Evolutionary conservation across 1,139 yeast species (phyloP), one percentile per base, ranked within the genome.

Genomic region (Magnusiomyces sp.): DNA sequence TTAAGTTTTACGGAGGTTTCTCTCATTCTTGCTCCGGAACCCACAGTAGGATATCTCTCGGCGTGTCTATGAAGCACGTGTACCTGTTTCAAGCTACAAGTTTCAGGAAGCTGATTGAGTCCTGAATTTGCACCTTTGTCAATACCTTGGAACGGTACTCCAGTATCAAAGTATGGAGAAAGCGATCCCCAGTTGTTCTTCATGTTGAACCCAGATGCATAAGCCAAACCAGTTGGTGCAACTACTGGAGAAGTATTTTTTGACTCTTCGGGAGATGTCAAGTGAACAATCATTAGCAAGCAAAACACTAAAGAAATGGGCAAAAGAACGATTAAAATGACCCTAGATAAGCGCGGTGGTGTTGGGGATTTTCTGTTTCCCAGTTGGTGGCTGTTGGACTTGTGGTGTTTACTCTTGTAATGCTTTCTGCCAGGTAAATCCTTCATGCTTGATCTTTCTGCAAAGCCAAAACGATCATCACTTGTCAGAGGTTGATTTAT

Each of bases 61-160:
- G 71, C 74, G 52, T 70, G 74, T 36, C 74, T 62, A 55, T 70
- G 74, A 38, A 70, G 59, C 10, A 70, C 63, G 50, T 70, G 73
- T n/a, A 67, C 71, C 56, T 70, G 74, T 52, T 58, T 54, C 46
- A 61, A 58, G 5, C 48, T 27, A 54, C 69, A 66, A 38, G 57
- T 54, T 10, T 53, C 53, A 2, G 70, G 69, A 20, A 62, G 53
- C 6, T 66, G 64, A 45, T 57, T 56, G 44, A 56, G 58, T 29
- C 61, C 65, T 43, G 51, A 49, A 40, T 46, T 50, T 16, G 55
- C 53, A 4, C 62, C 62, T 1, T 53, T 47, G 47, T 58, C 59
- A 14, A 65, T 57, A 5, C 69, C 70, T 16, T 56, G 60, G 49
- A 62, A 68, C 9, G 60, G 58, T 7, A 59, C 57, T 19, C 73